Base-by-base conservation (phyloP, 2,329 filamentous ascomycete species). In the Ramichloridium luteum region DNA sequence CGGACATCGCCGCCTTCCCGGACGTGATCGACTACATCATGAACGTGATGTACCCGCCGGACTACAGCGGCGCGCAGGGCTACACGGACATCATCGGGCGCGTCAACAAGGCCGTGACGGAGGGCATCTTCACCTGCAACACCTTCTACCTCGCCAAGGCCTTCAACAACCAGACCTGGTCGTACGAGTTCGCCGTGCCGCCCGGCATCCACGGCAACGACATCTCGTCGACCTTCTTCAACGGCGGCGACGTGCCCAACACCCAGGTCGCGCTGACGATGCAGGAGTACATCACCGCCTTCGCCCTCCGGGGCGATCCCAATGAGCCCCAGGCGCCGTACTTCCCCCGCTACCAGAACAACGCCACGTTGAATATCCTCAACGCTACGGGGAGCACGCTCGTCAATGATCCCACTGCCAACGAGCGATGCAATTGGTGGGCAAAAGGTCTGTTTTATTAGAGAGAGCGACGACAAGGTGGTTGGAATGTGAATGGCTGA, bases 181-280 rank as follows among this genome's bases (percentile, higher is more conserved):
- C 57, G 2, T 73, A 74, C 52, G 49, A 64, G 14, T 74, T 73
- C 44, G 55, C 60, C 13, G 58, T 70, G 1, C 62, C 63, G 0
- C 68, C 69, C 0, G 68, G 58, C 5, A 54, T 68, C 20, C 71
- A 75, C 44, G 67, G 62, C 12, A 49, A 59, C 30, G 71, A 74
- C 40, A 41, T 70, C 3, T 37, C 57, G 0, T 72, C 68, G 41
- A 68, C 65, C 1, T 72, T 65, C 51, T 74, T 61, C 52, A 60
- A 64, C 25, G 45, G 45, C 2, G 43, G 39, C 5, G 32, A 35
- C 11, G 34, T 35, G 41, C 15, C 16, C 17, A 8, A 32, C 14
- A 29, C 29, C 10, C 12, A 30, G 11, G 15, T 62, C 6, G 63
- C 62, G 1, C 38, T 60, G 22, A 57, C 59, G 15, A 41, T 66